phyloP scores from a whole-genome alignment of 495 filamentous ascomycete species.

The Pseudomonodictys pantanalensis region DNA sequence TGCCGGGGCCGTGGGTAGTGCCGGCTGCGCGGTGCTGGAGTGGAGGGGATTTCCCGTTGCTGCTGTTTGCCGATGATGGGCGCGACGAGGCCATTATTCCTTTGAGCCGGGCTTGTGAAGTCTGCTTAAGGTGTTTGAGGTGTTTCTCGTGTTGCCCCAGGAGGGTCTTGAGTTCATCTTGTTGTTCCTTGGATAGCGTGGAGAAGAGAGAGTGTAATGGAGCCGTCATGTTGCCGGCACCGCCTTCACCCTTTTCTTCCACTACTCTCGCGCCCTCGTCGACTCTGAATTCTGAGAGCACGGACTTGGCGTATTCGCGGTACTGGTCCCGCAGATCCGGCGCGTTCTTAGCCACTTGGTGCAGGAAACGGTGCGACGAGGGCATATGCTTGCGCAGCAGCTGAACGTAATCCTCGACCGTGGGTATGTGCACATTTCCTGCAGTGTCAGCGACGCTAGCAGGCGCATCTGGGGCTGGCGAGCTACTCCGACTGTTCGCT shows the following conservation, averaged over 20 bases:
- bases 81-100: conserved; percentile 35
- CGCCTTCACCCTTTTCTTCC: conserved; percentile 14
- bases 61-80: conserved; percentile 13
- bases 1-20: conserved; percentile 54
- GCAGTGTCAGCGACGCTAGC: not conserved
- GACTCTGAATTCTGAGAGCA: conserved; percentile 43
- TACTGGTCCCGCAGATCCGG: conserved; percentile 55
- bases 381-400: conserved; percentile 55
- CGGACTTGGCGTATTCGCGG: conserved; percentile 45
- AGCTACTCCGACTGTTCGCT: conserved; percentile 5
- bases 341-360: conserved; percentile 60
- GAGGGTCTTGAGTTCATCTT: conserved; percentile 38
- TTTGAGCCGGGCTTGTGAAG: conserved; percentile 50
- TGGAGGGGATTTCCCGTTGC: not conserved
- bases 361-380: conserved; percentile 58
- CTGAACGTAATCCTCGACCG: conserved; percentile 60
- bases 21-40: not conserved
- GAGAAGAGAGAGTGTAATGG: conserved; percentile 48
- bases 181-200: conserved; percentile 43
- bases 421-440: conserved; percentile 38
- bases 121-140: conserved; percentile 47
- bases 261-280: not conserved
- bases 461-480: conserved; percentile 32
- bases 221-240: conserved; percentile 47
- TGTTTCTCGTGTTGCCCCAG: conserved; percentile 56